Evolutionary conservation across 2,329 filamentous ascomycete genomes (phyloP).

Genomic region (Hypoxylon sp.): DNA sequence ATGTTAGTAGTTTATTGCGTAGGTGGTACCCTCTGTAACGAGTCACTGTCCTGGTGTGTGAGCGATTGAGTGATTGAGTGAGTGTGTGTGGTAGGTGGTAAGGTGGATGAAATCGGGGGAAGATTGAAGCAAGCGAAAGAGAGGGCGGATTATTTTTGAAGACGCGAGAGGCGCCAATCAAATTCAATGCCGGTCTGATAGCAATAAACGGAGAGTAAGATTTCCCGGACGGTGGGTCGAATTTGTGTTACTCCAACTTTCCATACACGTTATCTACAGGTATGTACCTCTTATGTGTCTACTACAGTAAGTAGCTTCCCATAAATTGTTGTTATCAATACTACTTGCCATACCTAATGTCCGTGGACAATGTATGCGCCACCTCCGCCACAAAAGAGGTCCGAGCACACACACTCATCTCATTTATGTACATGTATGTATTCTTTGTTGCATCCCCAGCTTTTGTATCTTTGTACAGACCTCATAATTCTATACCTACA

Average conservation of each 20-base stretch:
- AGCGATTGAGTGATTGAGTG: no score
- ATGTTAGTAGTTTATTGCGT: neutral
- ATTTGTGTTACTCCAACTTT: conserved; percentile 14
- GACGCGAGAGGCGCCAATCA: conserved; percentile 48
- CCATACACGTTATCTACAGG: no score
- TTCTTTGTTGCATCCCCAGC: no score
- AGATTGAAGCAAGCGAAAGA: conserved; percentile 12
- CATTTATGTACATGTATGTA: no score
- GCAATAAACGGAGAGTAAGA: conserved; percentile 33
- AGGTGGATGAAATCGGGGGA: conserved; percentile 21
- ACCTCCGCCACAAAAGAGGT: conserved; percentile 40
- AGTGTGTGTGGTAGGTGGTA: conserved; percentile 32
- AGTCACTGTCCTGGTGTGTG: conserved; percentile 28
- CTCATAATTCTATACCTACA: neutral
- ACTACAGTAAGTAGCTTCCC: no score
- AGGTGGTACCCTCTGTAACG: conserved; percentile 13
- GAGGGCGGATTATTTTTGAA: conserved; percentile 33
- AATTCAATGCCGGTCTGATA: conserved; percentile 32
- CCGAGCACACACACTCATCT: conserved; percentile 32
- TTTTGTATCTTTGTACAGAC: conserved; percentile 12
- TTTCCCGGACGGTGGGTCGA: conserved; percentile 37
- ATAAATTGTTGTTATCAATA: no score
- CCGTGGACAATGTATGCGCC: no score
- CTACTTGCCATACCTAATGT: no score
- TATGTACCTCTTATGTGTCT: no score